phyloP scores from a whole-genome alignment of 306 rosid species.

The Pyrus betulifolia region DNA sequence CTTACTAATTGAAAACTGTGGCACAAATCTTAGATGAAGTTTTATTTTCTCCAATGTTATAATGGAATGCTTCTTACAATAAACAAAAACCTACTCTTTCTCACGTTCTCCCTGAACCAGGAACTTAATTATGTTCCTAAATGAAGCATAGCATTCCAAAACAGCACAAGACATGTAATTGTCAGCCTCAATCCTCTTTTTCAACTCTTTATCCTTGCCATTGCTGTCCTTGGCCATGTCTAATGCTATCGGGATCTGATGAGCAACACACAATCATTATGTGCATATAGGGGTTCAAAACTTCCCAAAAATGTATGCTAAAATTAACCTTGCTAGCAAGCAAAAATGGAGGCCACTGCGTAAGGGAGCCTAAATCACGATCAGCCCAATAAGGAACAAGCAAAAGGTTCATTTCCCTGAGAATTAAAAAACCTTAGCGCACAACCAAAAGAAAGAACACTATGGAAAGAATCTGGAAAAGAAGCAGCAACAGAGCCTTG shows the following conservation, averaged over 20 bases:
- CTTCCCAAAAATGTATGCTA: background rate
- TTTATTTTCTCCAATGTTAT: background rate
- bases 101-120: conserved; percentile 79
- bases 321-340: conserved; percentile 94
- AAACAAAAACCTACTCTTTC: conserved; percentile 46
- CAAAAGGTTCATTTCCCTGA: conserved; percentile 90
- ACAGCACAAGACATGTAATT: conserved; percentile 89
- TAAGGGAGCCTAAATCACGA: conserved; percentile 65
- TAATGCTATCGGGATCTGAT: conserved; percentile 87
- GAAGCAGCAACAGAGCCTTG: background rate
- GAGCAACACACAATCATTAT: conserved; percentile 13
- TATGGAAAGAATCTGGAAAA: background rate
- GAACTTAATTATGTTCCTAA: conserved; percentile 57
- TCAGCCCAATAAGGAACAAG: conserved; percentile 99
- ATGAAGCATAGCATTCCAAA: conserved; percentile 87
- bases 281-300: conserved; percentile 6
- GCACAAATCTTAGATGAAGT: background rate
- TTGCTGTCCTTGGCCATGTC: conserved; percentile 99
- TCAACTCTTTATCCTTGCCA: conserved; percentile 86
- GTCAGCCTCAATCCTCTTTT: conserved; percentile 66
- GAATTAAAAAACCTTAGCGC: conserved; percentile 21
- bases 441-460: background rate
- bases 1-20: background rate
- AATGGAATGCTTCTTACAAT: background rate
- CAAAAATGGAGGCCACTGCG: conserved; percentile 96